phyloP scores from a whole-genome alignment of 2,329 filamentous ascomycete species.

The Pseudogymnoascus pannorum region DNA sequence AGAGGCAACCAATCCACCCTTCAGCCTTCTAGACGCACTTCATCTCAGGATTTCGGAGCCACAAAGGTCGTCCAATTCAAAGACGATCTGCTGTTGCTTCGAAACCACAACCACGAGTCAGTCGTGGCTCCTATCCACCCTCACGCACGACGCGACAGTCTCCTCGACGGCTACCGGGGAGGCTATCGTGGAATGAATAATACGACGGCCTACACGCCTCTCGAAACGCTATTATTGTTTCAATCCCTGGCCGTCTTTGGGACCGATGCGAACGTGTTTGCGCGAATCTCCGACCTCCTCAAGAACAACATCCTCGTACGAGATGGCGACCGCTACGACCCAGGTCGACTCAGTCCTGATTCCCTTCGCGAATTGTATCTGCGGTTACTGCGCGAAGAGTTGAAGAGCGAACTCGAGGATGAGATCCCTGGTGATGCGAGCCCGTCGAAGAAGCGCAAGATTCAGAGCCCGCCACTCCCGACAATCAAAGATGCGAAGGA shows the following conservation, averaged over 20 bases:
- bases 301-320: constrained; percentile 67
- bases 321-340: constrained; percentile 64
- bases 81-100: background rate
- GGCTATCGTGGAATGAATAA: constrained; percentile 49
- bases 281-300: constrained; percentile 65
- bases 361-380: constrained; percentile 74
- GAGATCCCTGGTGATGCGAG: constrained; percentile 39
- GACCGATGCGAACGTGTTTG: constrained; percentile 58
- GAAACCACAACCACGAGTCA: background rate
- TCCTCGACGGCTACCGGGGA: constrained; percentile 50
- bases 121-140: constrained; percentile 49
- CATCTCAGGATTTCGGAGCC: constrained; percentile 1
- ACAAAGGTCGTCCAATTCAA: background rate
- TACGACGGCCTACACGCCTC: constrained; percentile 64
- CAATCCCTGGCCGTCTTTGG: constrained; percentile 67
- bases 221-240: constrained; percentile 81
- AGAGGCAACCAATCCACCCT: background rate
- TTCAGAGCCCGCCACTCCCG: constrained; percentile 55
- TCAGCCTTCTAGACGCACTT: background rate
- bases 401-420: constrained; percentile 42
- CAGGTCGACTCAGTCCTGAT: constrained; percentile 65
- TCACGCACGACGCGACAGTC: constrained; percentile 44
- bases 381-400: constrained; percentile 66
- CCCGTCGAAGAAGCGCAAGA: constrained; percentile 67
- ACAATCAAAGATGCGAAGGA: constrained; percentile 59